Conservation (phyloP, 2,329 filamentous ascomycete genomes). For the Colletotrichum eleusines region DNA sequence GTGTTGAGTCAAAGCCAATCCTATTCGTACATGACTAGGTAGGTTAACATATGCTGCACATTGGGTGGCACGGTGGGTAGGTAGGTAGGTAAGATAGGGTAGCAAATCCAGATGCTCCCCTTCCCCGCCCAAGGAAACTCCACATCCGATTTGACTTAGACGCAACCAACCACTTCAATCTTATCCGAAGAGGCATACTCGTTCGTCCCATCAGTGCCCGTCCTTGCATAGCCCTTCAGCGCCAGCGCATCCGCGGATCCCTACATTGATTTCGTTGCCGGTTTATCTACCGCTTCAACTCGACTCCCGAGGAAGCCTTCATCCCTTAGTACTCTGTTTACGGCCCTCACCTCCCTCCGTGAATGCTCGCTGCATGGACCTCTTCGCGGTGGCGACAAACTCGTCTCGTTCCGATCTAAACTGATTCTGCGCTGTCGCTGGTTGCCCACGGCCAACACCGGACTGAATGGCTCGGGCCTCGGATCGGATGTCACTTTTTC, state of each 20-base stretch:
- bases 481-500: conserved; percentile 37
- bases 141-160: not conserved
- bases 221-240: not conserved
- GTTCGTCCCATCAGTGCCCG: not conserved
- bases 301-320: not conserved
- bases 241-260: not conserved
- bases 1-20: too few species aligned
- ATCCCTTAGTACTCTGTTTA: not conserved
- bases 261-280: not conserved
- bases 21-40: too few species aligned
- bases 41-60: not conserved
- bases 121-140: too few species aligned
- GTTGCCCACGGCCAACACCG: not conserved
- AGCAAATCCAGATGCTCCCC: not conserved
- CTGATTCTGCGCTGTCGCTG: not conserved
- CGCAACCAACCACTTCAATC: conserved; percentile 4
- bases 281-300: not conserved
- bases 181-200: conserved; percentile 5
- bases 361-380: conserved; percentile 35
- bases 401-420: conserved; percentile 12
- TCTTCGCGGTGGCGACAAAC: conserved; percentile 36
- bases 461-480: conserved; percentile 19
- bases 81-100: too few species aligned
- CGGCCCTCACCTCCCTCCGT: conserved; percentile 25
- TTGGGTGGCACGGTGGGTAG: not conserved